phyloP scores from a whole-genome alignment of 495 filamentous ascomycete species.

The Neurospora sp. region DNA sequence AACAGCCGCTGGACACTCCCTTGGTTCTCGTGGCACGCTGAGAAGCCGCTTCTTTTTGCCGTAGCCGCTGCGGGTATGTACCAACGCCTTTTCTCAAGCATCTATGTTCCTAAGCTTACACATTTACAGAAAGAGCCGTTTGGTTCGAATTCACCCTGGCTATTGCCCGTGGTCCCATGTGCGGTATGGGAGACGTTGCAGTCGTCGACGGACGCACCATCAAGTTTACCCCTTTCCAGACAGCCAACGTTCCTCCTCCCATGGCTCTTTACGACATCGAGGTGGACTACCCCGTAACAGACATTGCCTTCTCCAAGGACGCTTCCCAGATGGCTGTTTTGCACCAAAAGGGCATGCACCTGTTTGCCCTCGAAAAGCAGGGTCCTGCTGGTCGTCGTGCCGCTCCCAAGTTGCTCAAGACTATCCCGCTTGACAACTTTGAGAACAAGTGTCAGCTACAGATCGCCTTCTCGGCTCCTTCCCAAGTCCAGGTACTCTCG shows the following conservation, averaged over 20 bases:
- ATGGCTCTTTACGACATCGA: constrained; percentile 75
- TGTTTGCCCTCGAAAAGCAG: constrained; percentile 56
- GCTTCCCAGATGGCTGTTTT: constrained; percentile 63
- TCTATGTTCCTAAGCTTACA: constrained; percentile 7
- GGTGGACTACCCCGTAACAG: constrained; percentile 52
- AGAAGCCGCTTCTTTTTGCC: constrained; percentile 60
- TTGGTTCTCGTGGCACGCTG: constrained; percentile 63
- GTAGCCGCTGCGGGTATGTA: constrained; percentile 34
- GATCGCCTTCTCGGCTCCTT: constrained; percentile 13
- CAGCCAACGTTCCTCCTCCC: constrained; percentile 81
- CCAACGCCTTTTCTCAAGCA: background rate
- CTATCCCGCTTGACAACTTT: background rate
- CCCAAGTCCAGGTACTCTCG: constrained; percentile 16
- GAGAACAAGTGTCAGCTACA: constrained; percentile 10
- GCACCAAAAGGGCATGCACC: constrained; percentile 48
- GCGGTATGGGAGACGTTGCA: constrained; percentile 53
- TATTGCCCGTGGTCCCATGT: constrained; percentile 55
- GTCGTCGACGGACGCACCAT: constrained; percentile 79
- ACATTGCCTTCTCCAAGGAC: constrained; percentile 62
- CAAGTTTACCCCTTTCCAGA: constrained; percentile 75
- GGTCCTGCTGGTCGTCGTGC: constrained; percentile 18
- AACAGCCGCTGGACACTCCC: background rate
- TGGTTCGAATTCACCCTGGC: constrained; percentile 60
- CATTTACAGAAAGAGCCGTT: constrained; percentile 38
- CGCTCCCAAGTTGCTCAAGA: constrained; percentile 20